Conservation (phyloP, 2,329 filamentous ascomycete genomes). For the Aureobasidium melanogenum region DNA sequence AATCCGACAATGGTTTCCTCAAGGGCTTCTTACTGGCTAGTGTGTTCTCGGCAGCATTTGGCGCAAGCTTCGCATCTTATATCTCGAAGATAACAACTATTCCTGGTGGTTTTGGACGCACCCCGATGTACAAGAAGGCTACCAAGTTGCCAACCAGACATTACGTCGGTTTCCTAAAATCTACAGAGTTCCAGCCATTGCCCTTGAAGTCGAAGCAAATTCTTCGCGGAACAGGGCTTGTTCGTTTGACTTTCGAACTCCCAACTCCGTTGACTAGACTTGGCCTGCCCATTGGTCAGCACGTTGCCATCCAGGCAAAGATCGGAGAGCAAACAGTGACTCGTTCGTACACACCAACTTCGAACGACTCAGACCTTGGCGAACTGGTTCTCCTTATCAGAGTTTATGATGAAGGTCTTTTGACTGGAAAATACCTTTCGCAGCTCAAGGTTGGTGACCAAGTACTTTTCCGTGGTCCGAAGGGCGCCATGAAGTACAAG, state of each 20-base stretch:
- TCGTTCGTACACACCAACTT: constrained; percentile 19
- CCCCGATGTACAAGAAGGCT: background rate
- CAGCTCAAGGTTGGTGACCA: constrained; percentile 40
- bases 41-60: constrained; percentile 12
- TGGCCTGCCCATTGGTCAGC: constrained; percentile 23
- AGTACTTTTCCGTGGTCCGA: constrained; percentile 46
- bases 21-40: constrained; percentile 32
- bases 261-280: constrained; percentile 20
- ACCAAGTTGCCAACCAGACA: constrained; percentile 17
- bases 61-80: constrained; percentile 12
- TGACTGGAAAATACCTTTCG: constrained; percentile 40
- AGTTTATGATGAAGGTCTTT: constrained; percentile 41
- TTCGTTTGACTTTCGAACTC: constrained; percentile 22
- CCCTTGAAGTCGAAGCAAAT: constrained; percentile 27
- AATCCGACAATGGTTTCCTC: constrained; percentile 22
- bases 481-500: constrained; percentile 47
- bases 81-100: constrained; percentile 16
- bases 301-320: constrained; percentile 24
- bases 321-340: constrained; percentile 17
- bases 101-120: background rate
- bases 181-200: constrained; percentile 40
- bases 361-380: constrained; percentile 32
- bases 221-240: constrained; percentile 17
- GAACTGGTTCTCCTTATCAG: constrained; percentile 44
- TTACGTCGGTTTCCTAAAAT: constrained; percentile 39